A percentile compares a stretch with the other conserved stretches of the same genome.
These are phyloP conservation scores for Margaritispora aquatica DNA, from an alignment of 495 filamentous ascomycete genomes.

Conservation along the genomic window DNA sequence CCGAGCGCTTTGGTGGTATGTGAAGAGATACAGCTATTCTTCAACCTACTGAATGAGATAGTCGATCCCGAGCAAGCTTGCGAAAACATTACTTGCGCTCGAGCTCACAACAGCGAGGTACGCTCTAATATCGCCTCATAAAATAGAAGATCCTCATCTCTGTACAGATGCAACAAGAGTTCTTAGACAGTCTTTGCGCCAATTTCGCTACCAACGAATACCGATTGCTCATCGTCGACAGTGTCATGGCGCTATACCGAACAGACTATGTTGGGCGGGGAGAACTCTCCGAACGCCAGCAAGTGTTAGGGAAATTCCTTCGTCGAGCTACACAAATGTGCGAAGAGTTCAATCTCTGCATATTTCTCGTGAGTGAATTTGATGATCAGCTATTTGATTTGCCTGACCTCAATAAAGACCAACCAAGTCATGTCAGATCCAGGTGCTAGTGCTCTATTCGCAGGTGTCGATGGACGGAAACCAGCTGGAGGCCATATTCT, in stretches of 20 bases:
- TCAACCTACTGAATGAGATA: neutral
- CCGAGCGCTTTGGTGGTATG: constrained; percentile 59
- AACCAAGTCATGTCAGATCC: constrained; percentile 80
- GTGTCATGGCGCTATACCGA: constrained; percentile 73
- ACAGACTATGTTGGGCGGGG: constrained; percentile 71
- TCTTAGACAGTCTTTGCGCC: constrained; percentile 58
- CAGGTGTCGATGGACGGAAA: constrained; percentile 69
- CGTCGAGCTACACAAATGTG: constrained; percentile 66
- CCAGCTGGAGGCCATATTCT: constrained; percentile 75
- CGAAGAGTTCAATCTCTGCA: constrained; percentile 75
- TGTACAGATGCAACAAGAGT: constrained; percentile 58
- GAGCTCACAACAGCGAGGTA: constrained; percentile 64
- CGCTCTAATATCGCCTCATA: neutral
- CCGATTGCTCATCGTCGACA: constrained; percentile 68
- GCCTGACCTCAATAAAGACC: constrained; percentile 39
- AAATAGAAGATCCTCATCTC: neutral
- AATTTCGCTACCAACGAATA: constrained; percentile 65
- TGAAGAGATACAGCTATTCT: neutral
- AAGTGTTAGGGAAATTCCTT: constrained; percentile 68
- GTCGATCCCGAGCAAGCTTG: constrained; percentile 34
- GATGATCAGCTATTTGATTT: neutral
- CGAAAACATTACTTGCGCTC: constrained; percentile 71
- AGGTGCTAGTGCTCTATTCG: constrained; percentile 74
- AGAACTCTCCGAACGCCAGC: constrained; percentile 70
- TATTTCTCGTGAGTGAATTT: constrained; percentile 54